Base-by-base conservation (phyloP, 257 asterid species). In the Ophiorrhiza pumila region DNA sequence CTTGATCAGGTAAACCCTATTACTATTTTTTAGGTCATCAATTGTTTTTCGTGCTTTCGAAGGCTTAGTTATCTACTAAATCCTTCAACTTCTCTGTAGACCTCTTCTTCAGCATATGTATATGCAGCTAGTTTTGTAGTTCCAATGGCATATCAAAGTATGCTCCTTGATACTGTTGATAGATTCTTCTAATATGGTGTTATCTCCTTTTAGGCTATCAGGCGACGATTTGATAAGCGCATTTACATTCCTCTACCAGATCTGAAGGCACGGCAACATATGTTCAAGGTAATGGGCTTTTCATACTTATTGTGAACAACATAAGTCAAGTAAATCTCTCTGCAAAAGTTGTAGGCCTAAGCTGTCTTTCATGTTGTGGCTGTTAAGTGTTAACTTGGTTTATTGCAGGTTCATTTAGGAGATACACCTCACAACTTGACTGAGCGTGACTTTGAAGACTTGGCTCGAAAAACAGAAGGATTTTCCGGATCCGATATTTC, bases 211-310 rank as follows among this genome's bases (percentile, higher is more conserved):
- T 77, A 95, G 99, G 99, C 99, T 60, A 90, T 94, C 68, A 82
- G 99, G 80, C 86, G 99, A 39, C 87, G 99, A 68, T 94, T 94
- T 81, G 99, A 94, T 79, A 93, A 94, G 88, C 96, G 99, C 47
- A 94, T 94, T 60, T 88, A 94, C 80, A 94, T 94, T 70, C 99
- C 99, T 45, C 98, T 94, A 29, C 99, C 99, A 41, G 99, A 94
- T 77, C 60, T 72, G 41, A 94, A 94, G 85, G 98, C 99, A 74
- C 82, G 99, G 2, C 97, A 91, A 57, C 99, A 94, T 86, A 91
- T 94, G 98, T 94, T 94, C 85, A 94, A 94, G 77, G 99, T 94
- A 85, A 56, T 74, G 68, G 76, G 31, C 59, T 65, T 45, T 46
- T 31, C 45, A 31, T 53, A 25, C 6, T 15, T 27, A n/a, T 37